Base-by-base conservation (phyloP, 495 filamentous ascomycete species). In the Annulohypoxylon maeteangense region DNA sequence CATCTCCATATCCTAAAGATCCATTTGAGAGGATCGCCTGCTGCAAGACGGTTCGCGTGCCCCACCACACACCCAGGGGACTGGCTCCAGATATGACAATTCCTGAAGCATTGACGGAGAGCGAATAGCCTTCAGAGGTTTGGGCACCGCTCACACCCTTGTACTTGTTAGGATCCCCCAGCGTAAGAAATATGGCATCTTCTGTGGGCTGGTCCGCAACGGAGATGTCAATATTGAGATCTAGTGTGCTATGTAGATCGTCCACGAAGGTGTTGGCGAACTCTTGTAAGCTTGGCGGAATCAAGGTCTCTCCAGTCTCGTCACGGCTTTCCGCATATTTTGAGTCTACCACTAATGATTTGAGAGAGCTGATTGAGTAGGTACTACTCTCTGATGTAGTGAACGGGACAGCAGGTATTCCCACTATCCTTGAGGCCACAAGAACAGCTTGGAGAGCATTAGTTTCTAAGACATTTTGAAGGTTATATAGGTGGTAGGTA, bases 51-150 rank as follows among this genome's bases (percentile, higher is more conserved):
- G 85, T 81, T 34, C 84, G 77, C 3, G 84, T 86, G 16, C 79
- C 84, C 85, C 85, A 87, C 81, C 82, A 87, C 12, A 77, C 81
- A 25, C 84, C 85, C 3, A 86, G 67, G 6, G 85, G 81, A 69
- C 82, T 84, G 4, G 85, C 83, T 6, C 85, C 85, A 8, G 78
- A 78, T 55, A 87, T 80, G 22, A 76, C 78, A 34, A 86, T 77
- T 0, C 81, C 79, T 7, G 69, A 48, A 16, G 71, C 32, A 6
- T 76, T 74, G 29, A 86, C 75, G n/a, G 73, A 65, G 8, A 86
- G 74, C 6, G 74, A 71, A 64, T 87, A 87, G 10, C 77, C 85
- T 70, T 87, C 85, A 0, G 82, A 79, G 1, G 84, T 84, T 20
- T 58, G 66, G 16, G 76, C 70, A 3, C 82, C 83, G 16, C 76